These are phyloP conservation scores for Paraphaeosphaeria sporulosa DNA, from an alignment of 2,329 filamentous ascomycete species.

Conservation along the genomic window DNA sequence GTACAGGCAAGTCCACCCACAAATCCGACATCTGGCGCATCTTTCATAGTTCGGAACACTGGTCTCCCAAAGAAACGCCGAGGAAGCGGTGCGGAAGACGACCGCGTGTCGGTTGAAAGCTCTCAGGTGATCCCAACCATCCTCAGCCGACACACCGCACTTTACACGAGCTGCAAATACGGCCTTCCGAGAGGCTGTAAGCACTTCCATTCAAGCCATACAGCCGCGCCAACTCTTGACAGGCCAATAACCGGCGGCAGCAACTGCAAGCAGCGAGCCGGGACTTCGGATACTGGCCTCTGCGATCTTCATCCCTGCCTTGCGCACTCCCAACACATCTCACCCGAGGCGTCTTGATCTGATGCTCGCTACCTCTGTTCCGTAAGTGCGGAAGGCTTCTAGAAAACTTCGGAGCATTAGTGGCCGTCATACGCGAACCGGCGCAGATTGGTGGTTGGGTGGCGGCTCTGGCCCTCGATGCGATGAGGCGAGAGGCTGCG, in stretches of 20 bases:
- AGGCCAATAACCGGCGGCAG: neutral
- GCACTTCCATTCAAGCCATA: neutral
- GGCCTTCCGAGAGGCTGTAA: neutral
- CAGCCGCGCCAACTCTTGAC: neutral
- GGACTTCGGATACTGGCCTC: neutral
- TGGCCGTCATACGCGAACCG: too few relatives aligned
- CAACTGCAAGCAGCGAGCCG: too few relatives aligned
- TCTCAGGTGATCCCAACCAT: too few relatives aligned
- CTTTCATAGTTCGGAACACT: neutral
- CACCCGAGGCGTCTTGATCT: neutral
- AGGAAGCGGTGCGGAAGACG: too few relatives aligned
- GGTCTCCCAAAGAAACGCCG: too few relatives aligned
- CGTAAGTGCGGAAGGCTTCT: neutral
- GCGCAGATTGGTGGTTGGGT: neutral
- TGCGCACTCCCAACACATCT: neutral
- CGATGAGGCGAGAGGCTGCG: neutral
- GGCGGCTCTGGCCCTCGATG: conserved; percentile 4
- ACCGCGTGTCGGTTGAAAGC: too few relatives aligned
- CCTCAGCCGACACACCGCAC: too few relatives aligned
- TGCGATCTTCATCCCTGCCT: neutral
- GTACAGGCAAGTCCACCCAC: neutral
- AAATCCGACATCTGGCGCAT: neutral
- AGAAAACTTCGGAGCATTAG: conserved; percentile 9
- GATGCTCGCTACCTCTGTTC: neutral
- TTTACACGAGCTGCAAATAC: too few relatives aligned